Evolutionary conservation across 257 asterid species (phyloP), one percentile per base, ranked within the genome.

Genomic region (Scutellaria minor): DNA sequence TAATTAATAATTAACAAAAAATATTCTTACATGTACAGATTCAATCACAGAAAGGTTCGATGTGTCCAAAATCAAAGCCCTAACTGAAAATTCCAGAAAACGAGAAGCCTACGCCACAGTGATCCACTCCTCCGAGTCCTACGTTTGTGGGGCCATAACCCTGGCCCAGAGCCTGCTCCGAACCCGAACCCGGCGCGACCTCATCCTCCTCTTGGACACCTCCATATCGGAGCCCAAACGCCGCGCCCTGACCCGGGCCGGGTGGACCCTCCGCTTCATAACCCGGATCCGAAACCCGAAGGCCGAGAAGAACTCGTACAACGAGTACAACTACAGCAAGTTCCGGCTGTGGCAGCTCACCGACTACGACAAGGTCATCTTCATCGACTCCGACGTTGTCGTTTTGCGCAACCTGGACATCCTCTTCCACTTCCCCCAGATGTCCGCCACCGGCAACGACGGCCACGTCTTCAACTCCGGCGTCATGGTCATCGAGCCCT

Each of bases 291-390:
- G 98, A 11, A 93, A 93, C 82, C 89, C 98, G 0, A 80, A 61
- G 24, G 98, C 98, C 20, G 87, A 86, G 46, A 90, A 80, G 27
- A 2, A 79, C 70, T 64, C 91, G 8, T 92, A 92, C 81, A 92
- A 92, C 22, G 96, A 90, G 18, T 92, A 92, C 81, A 92, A 92
- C 64, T 92, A 92, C 80, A 92, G 94, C 85, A 92, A 92, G 73
- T 85, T 92, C 78, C 75, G 98, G 18, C 69, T 92, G 7, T 92
- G 97, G 97, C 97, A 90, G 78, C 92, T 92, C 65, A 85, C 89
- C 1, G 89, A 87, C 6, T 90, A 90, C 70, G 88, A 87, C 50
- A 89, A 89, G n/a, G 50, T 93, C 72, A 82, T 93, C 44, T 93
- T 93, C 87, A 84, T 93, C 58, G 97, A 93, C 62, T 76, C 98